Evolutionary conservation across 495 filamentous ascomycete species (phyloP), one percentile per base, ranked within the genome.

Genomic region (Annulohypoxylon moriforme): DNA sequence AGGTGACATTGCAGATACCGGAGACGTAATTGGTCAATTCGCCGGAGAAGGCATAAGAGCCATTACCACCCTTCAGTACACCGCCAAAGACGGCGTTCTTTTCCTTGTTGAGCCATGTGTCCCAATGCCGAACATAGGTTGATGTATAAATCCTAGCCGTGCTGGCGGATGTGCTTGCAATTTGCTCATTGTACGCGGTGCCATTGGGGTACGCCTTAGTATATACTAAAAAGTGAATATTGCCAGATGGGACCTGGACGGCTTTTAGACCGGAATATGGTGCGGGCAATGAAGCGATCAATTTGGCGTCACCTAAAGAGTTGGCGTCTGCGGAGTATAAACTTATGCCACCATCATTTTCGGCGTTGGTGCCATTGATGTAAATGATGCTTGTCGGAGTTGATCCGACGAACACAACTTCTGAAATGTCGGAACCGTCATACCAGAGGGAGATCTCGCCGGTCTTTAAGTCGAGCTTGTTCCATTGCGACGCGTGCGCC

Each of bases 71-170:
- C 77, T 83, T 82, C 25, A 92, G 78, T 42, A 86, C 74, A 36
- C 89, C 89, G 73, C 89, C 88, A 76, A 85, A 93, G 46, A 92
- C 87, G 7, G 88, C 79, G 73, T 89, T 91, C 69, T 80, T 86
- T 78, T 90, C 81, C 0, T 85, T 81, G 44, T 82, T 84, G 16
- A 89, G 78, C 71, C 85, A 90, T 31, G 68, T 77, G 64, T 90
- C 76, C 89, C 89, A 91, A 75, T 91, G 89, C 7, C 89, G 85
- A 33, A 87, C 82, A 67, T 87, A 90, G 60, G 86, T 83, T 47
- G 82, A 81, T 49, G 85, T 82, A 58, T 90, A 90, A 50, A 89
- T 81, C 33, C 87, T 82, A 1, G 84, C 89, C 20, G 84, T 78
- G 66, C 84, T 85, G 14, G 80, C 67, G 11, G 82, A 79, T 4